Conservation (phyloP, 2,329 filamentous ascomycete genomes). For the Hymenoscyphus fructigenus region DNA sequence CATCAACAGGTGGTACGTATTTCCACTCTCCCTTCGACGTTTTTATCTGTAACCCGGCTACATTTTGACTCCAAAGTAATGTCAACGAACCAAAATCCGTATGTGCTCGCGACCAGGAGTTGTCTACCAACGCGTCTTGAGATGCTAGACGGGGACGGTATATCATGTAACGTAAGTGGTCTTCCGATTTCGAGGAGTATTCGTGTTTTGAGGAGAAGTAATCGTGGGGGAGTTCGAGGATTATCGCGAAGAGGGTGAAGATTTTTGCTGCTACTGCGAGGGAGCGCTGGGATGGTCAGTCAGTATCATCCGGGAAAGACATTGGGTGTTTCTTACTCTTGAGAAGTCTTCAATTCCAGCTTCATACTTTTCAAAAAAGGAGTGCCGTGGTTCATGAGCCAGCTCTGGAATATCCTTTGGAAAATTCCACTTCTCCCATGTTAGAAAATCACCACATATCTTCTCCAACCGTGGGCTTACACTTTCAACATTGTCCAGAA, state of each 20-base stretch:
- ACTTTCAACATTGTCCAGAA: slow-evolving; percentile 55
- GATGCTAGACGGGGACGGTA: slow-evolving; percentile 46
- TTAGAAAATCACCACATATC: not conserved
- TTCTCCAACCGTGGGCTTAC: not conserved
- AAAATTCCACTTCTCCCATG: slow-evolving; percentile 42
- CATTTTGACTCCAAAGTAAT: slow-evolving; percentile 56
- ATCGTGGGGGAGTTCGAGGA: slow-evolving; percentile 57
- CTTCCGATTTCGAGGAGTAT: slow-evolving; percentile 54
- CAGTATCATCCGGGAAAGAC: not conserved
- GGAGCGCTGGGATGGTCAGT: slow-evolving; percentile 10
- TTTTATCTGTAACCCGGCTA: slow-evolving; percentile 56
- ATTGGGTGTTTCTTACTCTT: not conserved
- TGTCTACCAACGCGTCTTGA: slow-evolving; percentile 46
- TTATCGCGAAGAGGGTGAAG: slow-evolving; percentile 54
- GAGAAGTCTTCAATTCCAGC: slow-evolving; percentile 14
- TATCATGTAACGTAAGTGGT: slow-evolving; percentile 60
- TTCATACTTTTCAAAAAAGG: slow-evolving; percentile 19
- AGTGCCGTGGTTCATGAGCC: slow-evolving; percentile 42
- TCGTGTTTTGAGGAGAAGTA: slow-evolving; percentile 52
- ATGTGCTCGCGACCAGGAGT: slow-evolving; percentile 42
- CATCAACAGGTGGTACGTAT: slow-evolving; percentile 48
- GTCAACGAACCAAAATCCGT: slow-evolving; percentile 58
- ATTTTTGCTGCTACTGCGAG: slow-evolving; percentile 52
- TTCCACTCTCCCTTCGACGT: slow-evolving; percentile 46
- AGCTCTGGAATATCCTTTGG: slow-evolving; percentile 51